phyloP scores from a whole-genome alignment of 768 basidiomycete genomes.

The Serendipita indica region DNA sequence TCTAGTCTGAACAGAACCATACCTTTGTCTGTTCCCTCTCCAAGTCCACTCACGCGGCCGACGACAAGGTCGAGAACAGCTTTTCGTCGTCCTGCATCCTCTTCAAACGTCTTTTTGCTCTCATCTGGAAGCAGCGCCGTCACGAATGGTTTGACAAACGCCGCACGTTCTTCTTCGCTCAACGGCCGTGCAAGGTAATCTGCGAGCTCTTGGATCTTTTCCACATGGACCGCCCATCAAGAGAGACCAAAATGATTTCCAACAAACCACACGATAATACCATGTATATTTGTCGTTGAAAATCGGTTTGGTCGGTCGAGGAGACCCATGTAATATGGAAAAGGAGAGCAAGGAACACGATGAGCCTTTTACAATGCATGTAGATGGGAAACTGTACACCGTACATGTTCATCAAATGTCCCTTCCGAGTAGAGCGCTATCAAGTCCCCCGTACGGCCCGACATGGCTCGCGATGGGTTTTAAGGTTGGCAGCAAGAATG shows the following conservation, averaged over 20 bases:
- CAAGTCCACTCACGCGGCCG: constrained; percentile 47
- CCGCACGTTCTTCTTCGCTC: constrained; percentile 51
- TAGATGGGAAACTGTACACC: background rate
- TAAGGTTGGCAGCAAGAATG: too few species aligned
- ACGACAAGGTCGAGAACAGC: constrained; percentile 46
- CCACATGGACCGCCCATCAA: constrained; percentile 7
- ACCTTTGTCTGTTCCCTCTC: constrained; percentile 71
- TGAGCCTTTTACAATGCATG: constrained; percentile 1
- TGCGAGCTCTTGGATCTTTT: constrained; percentile 62
- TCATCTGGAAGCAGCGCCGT: constrained; percentile 38
- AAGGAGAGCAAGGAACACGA: background rate
- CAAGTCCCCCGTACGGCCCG: constrained; percentile 32
- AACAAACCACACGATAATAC: background rate
- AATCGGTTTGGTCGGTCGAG: too few species aligned
- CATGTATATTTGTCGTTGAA: background rate
- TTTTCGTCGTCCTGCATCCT: constrained; percentile 39
- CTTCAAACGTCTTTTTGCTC: constrained; percentile 36
- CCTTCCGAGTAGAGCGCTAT: constrained; percentile 78
- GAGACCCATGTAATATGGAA: background rate
- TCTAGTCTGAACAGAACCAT: constrained; percentile 16
- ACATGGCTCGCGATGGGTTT: background rate
- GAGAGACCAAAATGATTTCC: background rate
- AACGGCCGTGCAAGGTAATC: constrained; percentile 52
- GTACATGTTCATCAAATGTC: constrained; percentile 75
- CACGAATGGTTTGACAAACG: constrained; percentile 51